A percentile compares a stretch with the other conserved stretches of the same genome.
Evolutionary conservation across 192 early-diverging fungal species (phyloP).

Genomic region (Chytriomyces sp.): DNA sequence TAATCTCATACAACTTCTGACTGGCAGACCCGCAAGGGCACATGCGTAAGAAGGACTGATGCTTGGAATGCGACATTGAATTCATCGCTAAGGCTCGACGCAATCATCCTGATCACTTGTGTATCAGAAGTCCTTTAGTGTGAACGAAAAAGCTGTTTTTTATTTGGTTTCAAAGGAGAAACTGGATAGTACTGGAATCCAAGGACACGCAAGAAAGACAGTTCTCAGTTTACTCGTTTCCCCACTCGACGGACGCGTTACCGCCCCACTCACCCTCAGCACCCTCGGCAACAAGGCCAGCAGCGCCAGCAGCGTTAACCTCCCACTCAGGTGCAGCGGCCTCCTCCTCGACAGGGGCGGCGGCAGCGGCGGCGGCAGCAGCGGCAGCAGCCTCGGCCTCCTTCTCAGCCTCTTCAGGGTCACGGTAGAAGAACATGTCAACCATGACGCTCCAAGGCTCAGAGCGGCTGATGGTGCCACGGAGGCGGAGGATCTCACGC

Average conservation of each 20-base stretch:
- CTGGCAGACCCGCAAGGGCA: no score
- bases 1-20: no score
- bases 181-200: neutral
- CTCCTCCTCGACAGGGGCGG: neutral
- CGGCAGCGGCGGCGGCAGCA: slow-evolving; percentile 22
- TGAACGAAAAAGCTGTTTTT: neutral
- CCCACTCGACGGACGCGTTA: slow-evolving; percentile 35
- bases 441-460: slow-evolving; percentile 96
- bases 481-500: slow-evolving; percentile 97
- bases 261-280: slow-evolving; percentile 36
- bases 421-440: slow-evolving; percentile 99
- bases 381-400: slow-evolving; percentile 66
- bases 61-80: no score
- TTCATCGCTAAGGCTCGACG: no score
- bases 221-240: no score
- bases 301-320: slow-evolving; percentile 24
- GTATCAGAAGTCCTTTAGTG: no score
- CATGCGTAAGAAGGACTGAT: no score
- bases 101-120: no score
- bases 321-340: slow-evolving; percentile 31
- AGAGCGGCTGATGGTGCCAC: slow-evolving; percentile 85
- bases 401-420: slow-evolving; percentile 97
- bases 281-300: slow-evolving; percentile 15
- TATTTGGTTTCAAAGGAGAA: neutral
- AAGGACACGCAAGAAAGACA: no score